Evolutionary conservation across 805 yeast genomes (phyloP).

Genomic region (Pichia cabralensis): DNA sequence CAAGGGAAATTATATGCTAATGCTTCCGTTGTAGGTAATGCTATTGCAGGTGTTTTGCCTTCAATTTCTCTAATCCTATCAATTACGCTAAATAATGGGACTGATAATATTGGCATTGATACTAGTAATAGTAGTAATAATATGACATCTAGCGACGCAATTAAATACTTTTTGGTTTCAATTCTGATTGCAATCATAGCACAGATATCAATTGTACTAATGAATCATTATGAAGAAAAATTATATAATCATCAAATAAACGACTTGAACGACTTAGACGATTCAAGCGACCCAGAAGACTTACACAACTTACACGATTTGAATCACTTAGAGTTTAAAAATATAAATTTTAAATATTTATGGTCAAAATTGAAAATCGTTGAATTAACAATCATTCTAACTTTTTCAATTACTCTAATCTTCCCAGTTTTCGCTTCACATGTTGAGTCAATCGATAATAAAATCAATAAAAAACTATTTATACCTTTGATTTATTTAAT

Average conservation of each 20-base stretch:
- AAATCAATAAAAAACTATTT: constrained; percentile 31
- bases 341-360: constrained; percentile 50
- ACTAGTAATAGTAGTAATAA: constrained; percentile 3
- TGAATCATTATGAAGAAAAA: constrained; percentile 15
- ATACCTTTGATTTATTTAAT: constrained; percentile 71
- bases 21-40: constrained; percentile 91
- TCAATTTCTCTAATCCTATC: constrained; percentile 56
- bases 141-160: constrained; percentile 21
- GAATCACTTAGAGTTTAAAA: constrained; percentile 10
- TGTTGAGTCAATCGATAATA: constrained; percentile 36
- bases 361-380: constrained; percentile 56
- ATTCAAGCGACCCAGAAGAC: background rate
- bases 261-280: background rate
- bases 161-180: constrained; percentile 30
- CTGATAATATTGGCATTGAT: background rate
- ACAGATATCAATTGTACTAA: constrained; percentile 13
- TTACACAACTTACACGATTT: background rate
- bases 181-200: constrained; percentile 15
- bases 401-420: constrained; percentile 63
- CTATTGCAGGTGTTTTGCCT: constrained; percentile 88
- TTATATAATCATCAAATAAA: background rate
- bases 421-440: constrained; percentile 88
- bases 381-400: constrained; percentile 59
- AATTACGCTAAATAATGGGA: constrained; percentile 22
- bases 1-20: constrained; percentile 66